phyloP scores from a whole-genome alignment of 768 basidiomycete genomes.

The Kwoniella newhampshirensis region DNA sequence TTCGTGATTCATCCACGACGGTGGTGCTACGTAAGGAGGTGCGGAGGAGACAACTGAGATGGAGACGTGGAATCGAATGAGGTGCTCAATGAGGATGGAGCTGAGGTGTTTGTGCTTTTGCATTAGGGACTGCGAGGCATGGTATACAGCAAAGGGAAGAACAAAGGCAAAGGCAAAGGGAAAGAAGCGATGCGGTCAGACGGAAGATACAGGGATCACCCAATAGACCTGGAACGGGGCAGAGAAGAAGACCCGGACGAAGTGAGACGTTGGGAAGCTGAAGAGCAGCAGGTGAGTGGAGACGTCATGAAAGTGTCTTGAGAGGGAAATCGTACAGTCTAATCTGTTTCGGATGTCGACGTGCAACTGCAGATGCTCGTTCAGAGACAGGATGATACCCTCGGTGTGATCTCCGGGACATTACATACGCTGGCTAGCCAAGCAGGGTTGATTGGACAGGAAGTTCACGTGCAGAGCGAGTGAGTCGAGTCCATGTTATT shows the following conservation, averaged over 20 bases:
- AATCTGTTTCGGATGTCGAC: too few relatives aligned
- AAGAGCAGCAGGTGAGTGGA: conserved; percentile 73
- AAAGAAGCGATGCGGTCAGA: conserved; percentile 5
- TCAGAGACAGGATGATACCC: conserved; percentile 81
- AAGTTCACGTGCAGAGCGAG: conserved; percentile 90
- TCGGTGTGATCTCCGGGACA: conserved; percentile 83
- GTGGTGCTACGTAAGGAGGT: too few relatives aligned
- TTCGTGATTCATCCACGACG: too few relatives aligned
- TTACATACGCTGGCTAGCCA: conserved; percentile 80
- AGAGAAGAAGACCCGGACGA: conserved; percentile 62
- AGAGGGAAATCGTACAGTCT: neutral
- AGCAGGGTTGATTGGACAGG: conserved; percentile 90
- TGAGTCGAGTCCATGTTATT: conserved; percentile 55
- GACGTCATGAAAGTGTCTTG: neutral
- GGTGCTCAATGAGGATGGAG: too few relatives aligned
- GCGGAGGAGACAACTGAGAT: too few relatives aligned
- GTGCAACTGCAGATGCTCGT: conserved; percentile 68
- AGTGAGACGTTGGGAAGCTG: conserved; percentile 68
- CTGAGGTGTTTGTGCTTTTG: too few relatives aligned
- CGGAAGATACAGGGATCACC: conserved; percentile 33
- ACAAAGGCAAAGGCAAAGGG: conserved; percentile 24
- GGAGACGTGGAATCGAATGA: too few relatives aligned
- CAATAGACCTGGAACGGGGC: conserved; percentile 23
- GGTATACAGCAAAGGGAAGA: conserved; percentile 7
- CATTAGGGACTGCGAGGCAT: conserved; percentile 13